These are phyloP conservation scores for Eucalyptus albens DNA, from an alignment of 345 rosid genomes.

Conservation along the genomic window DNA sequence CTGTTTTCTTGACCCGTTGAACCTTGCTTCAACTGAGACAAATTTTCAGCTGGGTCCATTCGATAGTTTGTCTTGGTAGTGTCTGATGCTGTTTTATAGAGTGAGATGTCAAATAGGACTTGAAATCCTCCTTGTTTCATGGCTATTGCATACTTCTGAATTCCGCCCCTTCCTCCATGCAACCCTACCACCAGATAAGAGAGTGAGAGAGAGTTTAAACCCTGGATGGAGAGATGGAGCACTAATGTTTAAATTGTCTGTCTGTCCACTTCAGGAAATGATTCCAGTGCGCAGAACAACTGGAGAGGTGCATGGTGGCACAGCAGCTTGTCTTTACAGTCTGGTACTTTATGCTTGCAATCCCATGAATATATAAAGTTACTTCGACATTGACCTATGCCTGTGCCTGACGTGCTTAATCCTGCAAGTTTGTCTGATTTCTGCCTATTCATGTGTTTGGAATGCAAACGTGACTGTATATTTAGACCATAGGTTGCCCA, in stretches of 20 bases:
- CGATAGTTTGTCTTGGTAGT: background rate
- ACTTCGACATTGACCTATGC: background rate
- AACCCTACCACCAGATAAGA: background rate
- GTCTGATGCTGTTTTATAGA: background rate
- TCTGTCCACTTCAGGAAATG: constrained; percentile 44
- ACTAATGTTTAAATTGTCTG: background rate
- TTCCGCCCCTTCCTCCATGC: background rate
- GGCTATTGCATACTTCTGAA: background rate
- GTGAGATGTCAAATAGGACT: background rate
- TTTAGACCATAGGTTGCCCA: background rate
- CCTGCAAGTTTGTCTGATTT: background rate
- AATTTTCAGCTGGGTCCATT: background rate
- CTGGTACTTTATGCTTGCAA: constrained; percentile 29
- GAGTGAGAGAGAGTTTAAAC: background rate
- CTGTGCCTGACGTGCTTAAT: background rate
- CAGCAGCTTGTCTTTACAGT: constrained; percentile 48
- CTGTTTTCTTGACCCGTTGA: background rate
- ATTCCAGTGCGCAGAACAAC: constrained; percentile 80
- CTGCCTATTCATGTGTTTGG: background rate
- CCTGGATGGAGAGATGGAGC: background rate
- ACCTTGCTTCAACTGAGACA: background rate
- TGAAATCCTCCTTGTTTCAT: background rate
- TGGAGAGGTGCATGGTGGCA: constrained; percentile 99
- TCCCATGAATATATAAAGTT: background rate
- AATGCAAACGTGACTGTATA: background rate